These are phyloP conservation scores for Gleditsia sinensis DNA, from an alignment of 306 rosid genomes.

Conservation along the genomic window DNA sequence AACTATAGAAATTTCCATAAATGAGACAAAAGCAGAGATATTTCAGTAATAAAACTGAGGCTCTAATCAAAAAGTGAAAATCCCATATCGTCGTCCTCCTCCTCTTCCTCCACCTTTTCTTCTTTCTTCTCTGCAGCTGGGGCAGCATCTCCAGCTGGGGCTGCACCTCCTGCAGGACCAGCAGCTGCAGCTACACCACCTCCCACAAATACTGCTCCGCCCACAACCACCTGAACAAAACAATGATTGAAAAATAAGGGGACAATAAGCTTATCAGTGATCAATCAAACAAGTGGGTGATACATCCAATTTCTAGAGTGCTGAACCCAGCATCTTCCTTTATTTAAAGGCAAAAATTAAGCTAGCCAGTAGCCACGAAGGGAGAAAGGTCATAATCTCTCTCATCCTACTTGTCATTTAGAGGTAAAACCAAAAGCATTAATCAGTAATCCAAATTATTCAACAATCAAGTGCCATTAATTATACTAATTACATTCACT, in stretches of 20 bases:
- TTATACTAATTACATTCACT: too few species aligned
- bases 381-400: background rate
- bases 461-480: too few species aligned
- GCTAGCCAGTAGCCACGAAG: background rate
- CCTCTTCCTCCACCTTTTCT: constrained; percentile 77
- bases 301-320: background rate
- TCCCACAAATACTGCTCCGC: constrained; percentile 60
- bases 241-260: background rate
- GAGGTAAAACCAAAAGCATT: too few species aligned
- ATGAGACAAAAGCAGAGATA: constrained; percentile 25
- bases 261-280: background rate
- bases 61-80: constrained; percentile 84
- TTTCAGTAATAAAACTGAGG: background rate
- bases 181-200: constrained; percentile 60
- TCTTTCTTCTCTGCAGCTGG: constrained; percentile 56
- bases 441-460: too few species aligned
- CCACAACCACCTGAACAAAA: constrained; percentile 62
- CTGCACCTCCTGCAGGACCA: constrained; percentile 60
- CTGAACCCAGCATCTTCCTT: background rate
- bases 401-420: background rate
- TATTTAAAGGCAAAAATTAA: background rate
- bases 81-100: constrained; percentile 84
- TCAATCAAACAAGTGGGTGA: background rate
- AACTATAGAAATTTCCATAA: constrained; percentile 3
- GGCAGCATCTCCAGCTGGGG: constrained; percentile 51